Base-by-base conservation (phyloP, 257 asterid species). In the Coffea eugenioides region DNA sequence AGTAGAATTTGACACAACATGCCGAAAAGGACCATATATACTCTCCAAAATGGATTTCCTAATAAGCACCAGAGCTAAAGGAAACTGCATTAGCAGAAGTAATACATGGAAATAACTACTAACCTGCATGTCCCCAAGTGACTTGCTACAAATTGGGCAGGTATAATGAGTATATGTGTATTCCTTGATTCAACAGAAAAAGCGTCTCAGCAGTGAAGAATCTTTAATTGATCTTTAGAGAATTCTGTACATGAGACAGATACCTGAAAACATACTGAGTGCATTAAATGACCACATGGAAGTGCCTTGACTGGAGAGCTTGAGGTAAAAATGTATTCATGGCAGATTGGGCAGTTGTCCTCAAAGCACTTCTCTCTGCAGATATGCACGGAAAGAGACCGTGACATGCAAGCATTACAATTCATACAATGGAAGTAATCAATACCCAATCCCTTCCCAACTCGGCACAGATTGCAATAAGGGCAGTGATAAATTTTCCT, bases 401-500 rank as follows among this genome's bases (percentile, higher is more conserved):
- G 86, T 66, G 91, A 39, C 98, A 94, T 92, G 77, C 98, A 94
- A 61, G 96, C 98, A 85, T 94, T 94, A 96, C 98, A 94, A 75
- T 89, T 91, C 98, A 94, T 94, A 52, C 98, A 94, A 64, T 94
- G 98, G 83, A 94, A 92, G 87, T 88, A 92, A 74, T 88, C 96
- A 64, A 91, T 80, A 76, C 97, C 97, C 86, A 94, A 84, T 59
- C 98, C 98, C 79, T 90, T 90, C 79, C 98, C 98, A 64, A 92
- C 78, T 81, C 98, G 89, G 88, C 98, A 94, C 90, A 94, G 82
- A 85, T 94, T 94, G 90, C 98, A 94, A 90, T 87, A 94, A 73
- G 97, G 98, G 87, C 97, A 94, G 83, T 94, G 98, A 82, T 92
- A 94, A 81, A 94, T 94, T 83, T 89, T 87, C 92, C 97, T 94